A percentile compares a stretch with the other conserved stretches of the same genome.
phyloP scores from a whole-genome alignment of 2,329 filamentous ascomycete genomes.

The Xylariaceae sp. region DNA sequence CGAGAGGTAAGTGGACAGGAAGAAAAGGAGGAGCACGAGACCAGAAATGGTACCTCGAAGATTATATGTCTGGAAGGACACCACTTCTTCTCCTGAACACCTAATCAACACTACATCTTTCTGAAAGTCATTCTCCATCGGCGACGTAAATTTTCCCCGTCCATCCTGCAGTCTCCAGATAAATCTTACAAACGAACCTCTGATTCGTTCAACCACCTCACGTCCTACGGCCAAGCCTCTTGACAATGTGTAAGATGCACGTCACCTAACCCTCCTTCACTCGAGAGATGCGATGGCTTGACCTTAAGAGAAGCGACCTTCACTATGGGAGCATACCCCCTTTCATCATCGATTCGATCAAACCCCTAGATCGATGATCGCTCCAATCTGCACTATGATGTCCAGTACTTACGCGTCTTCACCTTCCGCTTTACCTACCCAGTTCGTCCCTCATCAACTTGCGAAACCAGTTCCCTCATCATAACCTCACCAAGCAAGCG shows the following conservation, averaged over 20 bases:
- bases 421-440: neutral
- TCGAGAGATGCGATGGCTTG: neutral
- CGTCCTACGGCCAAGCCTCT: neutral
- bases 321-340: neutral
- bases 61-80: neutral
- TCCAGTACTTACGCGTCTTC: constrained; percentile 1
- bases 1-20: neutral
- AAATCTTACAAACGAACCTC: neutral
- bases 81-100: neutral
- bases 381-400: neutral
- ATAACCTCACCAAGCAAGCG: neutral
- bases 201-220: constrained; percentile 6
- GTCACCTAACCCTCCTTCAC: neutral
- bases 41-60: neutral
- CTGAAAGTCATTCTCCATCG: neutral
- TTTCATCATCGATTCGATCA: neutral
- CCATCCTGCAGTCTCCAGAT: too few species aligned
- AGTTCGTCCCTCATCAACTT: neutral
- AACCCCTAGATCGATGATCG: constrained; percentile 2
- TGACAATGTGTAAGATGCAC: constrained; percentile 3
- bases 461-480: neutral
- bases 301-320: neutral
- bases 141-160: neutral
- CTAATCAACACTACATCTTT: neutral
- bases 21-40: neutral